Base-by-base conservation (phyloP, 2,329 filamentous ascomycete species). In the Akanthomyces lecanii region DNA sequence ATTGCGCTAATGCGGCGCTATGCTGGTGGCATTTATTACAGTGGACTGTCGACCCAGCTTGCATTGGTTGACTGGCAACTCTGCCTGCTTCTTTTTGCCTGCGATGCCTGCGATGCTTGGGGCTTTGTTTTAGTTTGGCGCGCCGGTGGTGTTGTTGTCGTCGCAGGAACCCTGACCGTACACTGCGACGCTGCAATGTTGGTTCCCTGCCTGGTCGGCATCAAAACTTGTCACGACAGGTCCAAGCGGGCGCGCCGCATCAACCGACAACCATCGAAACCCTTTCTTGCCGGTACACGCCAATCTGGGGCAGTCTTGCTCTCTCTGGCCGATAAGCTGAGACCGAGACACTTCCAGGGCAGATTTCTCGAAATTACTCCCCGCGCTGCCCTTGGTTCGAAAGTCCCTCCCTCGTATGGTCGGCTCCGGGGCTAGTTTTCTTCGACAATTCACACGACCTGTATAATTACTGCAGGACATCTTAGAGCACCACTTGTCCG, bases 1-100 rank as follows among this genome's bases (percentile, higher is more conserved):
- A 40, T 21, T 7, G 33, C 56, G 21, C 56, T 59, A 59, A 50
- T 59, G 56, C 56, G 4, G 45, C 30, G 45, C 30, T 33, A 50
- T 59, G 28, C 10, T 51, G 33, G n/a, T 30, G 45, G 33, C 33
- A 33, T 38, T 52, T 36, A 60, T 30, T 60, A 51, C 36, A 30
- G 57, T 51, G 57, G 45, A 44, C 57, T 50, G 21, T 14, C 51
- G 30, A n/a, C 12, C 16, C 14, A 7, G 30, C 33, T 25, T 21
- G 36, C 30, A 23, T 47, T 16, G 38, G 38, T 16, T 40, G 38
- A 40, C 4, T 40, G 12, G 33, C 33, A 38, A 38, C 38, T 40
- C 12, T 40, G 38, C 14, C 33, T 36, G 33, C 33, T 33, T 5
- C 30, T 21, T 21, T 21, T 21, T 21, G 28, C 28, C 6, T 30